These are phyloP conservation scores for Fusarium concolor DNA, from an alignment of 2,329 filamentous ascomycete genomes.

Conservation along the genomic window DNA sequence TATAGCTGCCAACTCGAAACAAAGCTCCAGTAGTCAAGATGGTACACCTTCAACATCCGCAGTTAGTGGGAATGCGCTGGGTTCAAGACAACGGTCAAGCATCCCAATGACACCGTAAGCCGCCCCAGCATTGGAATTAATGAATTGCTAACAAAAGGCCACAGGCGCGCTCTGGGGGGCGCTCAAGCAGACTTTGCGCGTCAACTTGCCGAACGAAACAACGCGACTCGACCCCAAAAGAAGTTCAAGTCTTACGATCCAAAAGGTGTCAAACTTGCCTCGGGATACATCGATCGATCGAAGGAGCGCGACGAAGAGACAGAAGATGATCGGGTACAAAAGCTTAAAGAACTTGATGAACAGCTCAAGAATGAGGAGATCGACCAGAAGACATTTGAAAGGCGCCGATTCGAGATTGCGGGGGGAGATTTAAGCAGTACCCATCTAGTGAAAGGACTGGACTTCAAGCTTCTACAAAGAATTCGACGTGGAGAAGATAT, in stretches of 20 bases:
- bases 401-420: constrained; percentile 78
- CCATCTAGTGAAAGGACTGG: constrained; percentile 91
- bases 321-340: constrained; percentile 67
- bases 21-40: constrained; percentile 56
- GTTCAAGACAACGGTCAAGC: constrained; percentile 80
- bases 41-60: constrained; percentile 55
- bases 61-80: constrained; percentile 65
- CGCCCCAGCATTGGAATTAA: neutral
- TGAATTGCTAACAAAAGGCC: constrained; percentile 39
- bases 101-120: constrained; percentile 95
- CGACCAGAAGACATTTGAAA: constrained; percentile 81
- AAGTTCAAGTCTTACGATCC: constrained; percentile 83
- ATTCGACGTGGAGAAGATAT: constrained; percentile 77
- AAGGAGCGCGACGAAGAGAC: constrained; percentile 68
- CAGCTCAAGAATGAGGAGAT: constrained; percentile 86
- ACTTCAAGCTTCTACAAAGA: constrained; percentile 81
- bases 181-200: constrained; percentile 78
- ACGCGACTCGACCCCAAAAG: constrained; percentile 68
- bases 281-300: constrained; percentile 87
- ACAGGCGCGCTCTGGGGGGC: constrained; percentile 71
- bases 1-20: constrained; percentile 64
- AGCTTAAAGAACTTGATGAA: constrained; percentile 84
- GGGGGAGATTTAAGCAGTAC: constrained; percentile 85
- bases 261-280: constrained; percentile 82
- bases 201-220: constrained; percentile 81